Evolutionary conservation across 768 basidiomycete genomes (phyloP), one percentile per base, ranked within the genome.

Genomic region (Leccinum boreale): DNA sequence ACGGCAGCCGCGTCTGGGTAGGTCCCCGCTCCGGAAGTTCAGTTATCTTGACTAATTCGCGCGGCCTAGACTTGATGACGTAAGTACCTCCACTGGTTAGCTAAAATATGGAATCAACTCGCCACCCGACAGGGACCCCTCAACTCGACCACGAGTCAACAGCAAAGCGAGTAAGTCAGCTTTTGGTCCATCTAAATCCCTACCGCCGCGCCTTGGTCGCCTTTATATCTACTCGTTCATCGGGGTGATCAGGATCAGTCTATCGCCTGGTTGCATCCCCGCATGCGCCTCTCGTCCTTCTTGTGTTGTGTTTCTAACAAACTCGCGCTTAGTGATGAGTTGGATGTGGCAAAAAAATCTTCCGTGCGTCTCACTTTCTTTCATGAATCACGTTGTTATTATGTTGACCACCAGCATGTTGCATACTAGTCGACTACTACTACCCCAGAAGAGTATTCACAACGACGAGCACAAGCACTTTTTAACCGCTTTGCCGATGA

Each of bases 401-500:
- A 26, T 23, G 42, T 56, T 58, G 58, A 63, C 28, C 31, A 28
- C 31, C 33, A n/a, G 19, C 28, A 10, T 44, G 23, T 23, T 35
- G 9, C 45, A 9, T 36, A 52, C 15, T 6, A 62, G 50, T 24
- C 63, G 21, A 50, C 42, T 42, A 49, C 51, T 55, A 58, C 57
- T 19, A 17, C 57, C 39, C 53, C 11, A 48, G 45, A 67, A 28
- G 69, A 81, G 9, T 91, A 87, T 71, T 78, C 78, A 17, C 65
- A 77, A 12, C 72, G 79, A 46, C 79, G 78, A 48, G 79, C 85
- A 17, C 72, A 77, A 23, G 73, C 72, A 1, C 77, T 92, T 15
- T 93, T 92, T 76, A 74, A 74, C 52, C 70, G 67, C 3, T 91
- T 89, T 65, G 82, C 84, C 8, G 88, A 90, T 50, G 74, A 78